phyloP scores from a whole-genome alignment of 1,284 basidiomycete species.

The Farysia itapuensis region DNA sequence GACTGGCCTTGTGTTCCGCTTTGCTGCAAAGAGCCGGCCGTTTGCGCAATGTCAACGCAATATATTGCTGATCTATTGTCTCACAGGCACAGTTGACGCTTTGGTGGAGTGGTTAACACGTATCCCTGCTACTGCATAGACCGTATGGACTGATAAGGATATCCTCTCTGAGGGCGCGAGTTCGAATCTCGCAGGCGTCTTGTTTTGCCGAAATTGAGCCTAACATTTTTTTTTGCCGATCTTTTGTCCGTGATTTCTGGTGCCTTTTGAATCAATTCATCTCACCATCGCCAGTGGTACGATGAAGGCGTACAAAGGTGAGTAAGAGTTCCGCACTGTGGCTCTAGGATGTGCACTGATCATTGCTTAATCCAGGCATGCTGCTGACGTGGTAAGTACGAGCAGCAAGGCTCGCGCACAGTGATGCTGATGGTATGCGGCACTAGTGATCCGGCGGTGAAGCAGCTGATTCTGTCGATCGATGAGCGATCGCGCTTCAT shows the following conservation, averaged over 20 bases:
- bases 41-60: no score
- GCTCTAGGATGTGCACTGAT: no score
- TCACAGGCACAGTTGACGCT: conserved; percentile 17
- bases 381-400: conserved; percentile 74
- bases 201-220: not conserved
- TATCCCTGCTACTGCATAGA: conserved; percentile 39
- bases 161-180: conserved; percentile 47
- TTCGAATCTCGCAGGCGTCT: conserved; percentile 48
- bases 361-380: no score
- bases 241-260: not conserved
- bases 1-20: no score
- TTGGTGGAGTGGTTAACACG: conserved; percentile 47
- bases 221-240: not conserved
- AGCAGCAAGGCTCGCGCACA: no score
- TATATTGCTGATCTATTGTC: no score
- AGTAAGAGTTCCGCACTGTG: no score
- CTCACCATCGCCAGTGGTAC: not conserved
- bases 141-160: conserved; percentile 8
- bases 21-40: no score
- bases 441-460: conserved; percentile 79
- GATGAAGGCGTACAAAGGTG: conserved; percentile 73
- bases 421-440: no score
- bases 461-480: conserved; percentile 80
- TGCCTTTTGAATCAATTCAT: no score
- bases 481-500: conserved; percentile 73